Conservation (phyloP, 805 yeast genomes). For the Ogataea nonfermentans region DNA sequence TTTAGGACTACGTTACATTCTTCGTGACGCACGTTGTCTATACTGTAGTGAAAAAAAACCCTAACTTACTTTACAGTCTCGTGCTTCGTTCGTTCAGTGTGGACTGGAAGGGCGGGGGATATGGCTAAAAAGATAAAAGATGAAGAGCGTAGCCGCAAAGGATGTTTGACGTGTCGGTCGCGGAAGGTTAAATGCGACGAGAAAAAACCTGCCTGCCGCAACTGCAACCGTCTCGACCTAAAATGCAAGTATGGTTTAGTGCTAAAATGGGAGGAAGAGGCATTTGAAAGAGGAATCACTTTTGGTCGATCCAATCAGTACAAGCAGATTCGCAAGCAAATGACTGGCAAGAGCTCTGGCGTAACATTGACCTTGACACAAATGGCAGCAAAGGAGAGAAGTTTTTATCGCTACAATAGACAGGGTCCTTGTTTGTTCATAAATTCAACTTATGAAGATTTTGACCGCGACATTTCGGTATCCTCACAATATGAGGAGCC, state of each 20-base stretch:
- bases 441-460: constrained; percentile 7
- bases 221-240: constrained; percentile 29
- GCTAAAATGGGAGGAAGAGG: constrained; percentile 39
- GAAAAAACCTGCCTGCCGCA: constrained; percentile 33
- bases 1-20: no score
- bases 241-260: constrained; percentile 19
- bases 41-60: no score
- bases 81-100: neutral
- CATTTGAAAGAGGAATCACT: constrained; percentile 33
- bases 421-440: constrained; percentile 1
- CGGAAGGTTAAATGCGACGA: constrained; percentile 50
- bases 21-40: no score
- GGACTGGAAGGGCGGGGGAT: neutral
- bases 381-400: neutral
- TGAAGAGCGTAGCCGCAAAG: constrained; percentile 36
- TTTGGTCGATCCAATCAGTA: constrained; percentile 36
- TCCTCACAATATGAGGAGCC: no score
- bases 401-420: neutral
- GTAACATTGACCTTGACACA: neutral
- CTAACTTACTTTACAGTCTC: no score
- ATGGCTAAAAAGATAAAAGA: no score
- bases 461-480: neutral
- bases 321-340: constrained; percentile 9
- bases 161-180: constrained; percentile 49
- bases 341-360: neutral